Base-by-base conservation (phyloP, 1,284 basidiomycete genomes). In the Leccinum pallidistipes region DNA sequence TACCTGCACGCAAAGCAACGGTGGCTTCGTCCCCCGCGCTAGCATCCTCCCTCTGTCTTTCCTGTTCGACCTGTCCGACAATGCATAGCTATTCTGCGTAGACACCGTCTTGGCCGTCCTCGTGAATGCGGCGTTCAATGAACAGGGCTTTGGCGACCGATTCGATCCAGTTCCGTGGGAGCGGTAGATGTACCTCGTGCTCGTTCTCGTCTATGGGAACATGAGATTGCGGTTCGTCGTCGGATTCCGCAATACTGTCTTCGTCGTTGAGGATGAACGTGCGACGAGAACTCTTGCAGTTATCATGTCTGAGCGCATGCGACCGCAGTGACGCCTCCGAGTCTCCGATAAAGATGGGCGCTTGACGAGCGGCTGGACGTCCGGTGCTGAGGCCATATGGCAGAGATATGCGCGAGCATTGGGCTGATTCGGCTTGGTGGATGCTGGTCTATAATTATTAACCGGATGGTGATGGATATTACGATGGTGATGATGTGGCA, bases 311-410 rank as follows among this genome's bases (percentile, higher is more conserved):
- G 18, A 60, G 40, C 8, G 62, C 59, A 36, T 68, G 66, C n/a
- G 74, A 65, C 55, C 66, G 64, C 9, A 71, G 52, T 1, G 73
- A 71, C 52, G 63, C 56, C 27, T 27, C 27, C 27, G 27, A 27
- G 27, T 27, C 14, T 71, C 65, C 14, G 72, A 67, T 45, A 69
- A 51, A 40, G 68, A 60, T 63, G 71, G 54, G 61, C 73, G 74
- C 27, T 79, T 78, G 5, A 73, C 75, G 60, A 71, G 76, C 16
- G 78, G 76, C 45, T 79, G 75, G 56, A 89, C 83, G 64, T 81
- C 82, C 18, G 86, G 84, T 11, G 80, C 79, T 24, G 88, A 90
- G 1, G 82, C 82, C 79, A 90, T 88, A 67, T 89, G 88, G 21
- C 88, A 81, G 12, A 91, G 80, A 67, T 88, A 84, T 8, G 84